Conservation (phyloP, 2,329 filamentous ascomycete genomes). For the Fusarium veterinarium region DNA sequence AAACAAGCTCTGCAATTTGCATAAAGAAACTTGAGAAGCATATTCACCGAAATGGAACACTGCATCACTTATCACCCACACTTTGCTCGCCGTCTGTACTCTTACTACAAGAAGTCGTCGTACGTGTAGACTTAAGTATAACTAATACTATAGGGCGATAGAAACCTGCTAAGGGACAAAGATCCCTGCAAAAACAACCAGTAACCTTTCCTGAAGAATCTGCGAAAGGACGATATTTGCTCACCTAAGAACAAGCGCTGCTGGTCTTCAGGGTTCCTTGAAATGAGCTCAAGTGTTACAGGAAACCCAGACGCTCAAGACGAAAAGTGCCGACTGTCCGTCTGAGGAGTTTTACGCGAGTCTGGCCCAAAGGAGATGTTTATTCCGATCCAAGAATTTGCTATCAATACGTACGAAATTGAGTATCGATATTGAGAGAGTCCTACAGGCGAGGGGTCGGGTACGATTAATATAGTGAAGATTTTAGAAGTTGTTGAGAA, state of each 20-base stretch:
- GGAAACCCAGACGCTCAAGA: not conserved
- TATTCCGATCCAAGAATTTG: not conserved
- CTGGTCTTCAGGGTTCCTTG: not conserved
- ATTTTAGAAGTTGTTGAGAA: not conserved
- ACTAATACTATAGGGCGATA: not conserved
- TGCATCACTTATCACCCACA: not conserved
- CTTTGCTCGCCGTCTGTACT: not conserved
- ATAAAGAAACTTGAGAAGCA: not conserved
- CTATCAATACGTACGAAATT: not conserved
- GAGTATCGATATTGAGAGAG: not conserved
- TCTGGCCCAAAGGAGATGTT: not conserved
- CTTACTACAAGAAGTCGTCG: not conserved
- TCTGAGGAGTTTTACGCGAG: not conserved
- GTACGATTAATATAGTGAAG: not conserved
- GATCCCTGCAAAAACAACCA: not conserved
- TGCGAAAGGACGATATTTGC: not conserved
- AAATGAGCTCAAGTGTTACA: not conserved
- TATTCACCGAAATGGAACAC: not conserved
- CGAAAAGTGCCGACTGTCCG: not conserved
- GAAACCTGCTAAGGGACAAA: not conserved
- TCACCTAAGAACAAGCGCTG: not conserved
- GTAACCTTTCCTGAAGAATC: not conserved
- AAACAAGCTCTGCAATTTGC: not conserved
- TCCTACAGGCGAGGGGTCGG: not conserved
- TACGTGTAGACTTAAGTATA: not conserved